Evolutionary conservation across 2,329 filamentous ascomycete species (phyloP), one percentile per base, ranked within the genome.

Genomic region (Beauveria caledonica): DNA sequence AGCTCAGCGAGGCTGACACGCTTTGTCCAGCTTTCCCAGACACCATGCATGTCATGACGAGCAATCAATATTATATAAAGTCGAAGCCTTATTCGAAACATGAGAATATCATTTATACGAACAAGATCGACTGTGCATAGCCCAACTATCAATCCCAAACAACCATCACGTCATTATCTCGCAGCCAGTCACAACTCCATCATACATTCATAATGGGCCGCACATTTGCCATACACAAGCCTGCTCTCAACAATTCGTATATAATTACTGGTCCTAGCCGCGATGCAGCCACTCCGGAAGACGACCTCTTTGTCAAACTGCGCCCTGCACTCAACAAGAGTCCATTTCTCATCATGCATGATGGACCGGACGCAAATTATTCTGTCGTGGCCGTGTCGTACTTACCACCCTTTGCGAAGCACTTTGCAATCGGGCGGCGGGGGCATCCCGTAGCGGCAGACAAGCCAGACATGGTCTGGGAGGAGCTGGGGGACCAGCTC

Each of bases 381-480:
- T 49, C 57, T 10, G 36, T 59, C 19, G 57, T 29, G 11, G 57
- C 57, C 57, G 57, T 59, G 57, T 59, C 57, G 53, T 49, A 53
- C 57, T 46, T 59, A 6, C 57, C 57, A 19, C n/a, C 57, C 25
- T 59, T 59, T 53, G 19, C 57, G n/a, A 25, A 15, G 23, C 49
- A 59, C 57, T 59, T 52, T 39, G 27, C 33, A 7, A 52, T 59
- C 15, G 48, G 57, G 3, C 27, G 33, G 44, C 27, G 33, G 44
- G 49, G 54, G 21, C 51, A 58, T 57, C 25, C 45, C 39, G 21
- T 40, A 29, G 23, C 40, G 55, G 25, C 56, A 4, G n/a, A 50
- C 10, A 42, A 46, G 25, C 40, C 33, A 29, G 46, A 51, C 50
- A 33, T 49, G 60, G 33, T 27, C 36, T 62, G 36, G 60, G 60